These are phyloP conservation scores for Allantophomopsis lycopodina DNA, from an alignment of 2,329 filamentous ascomycete species.

Conservation along the genomic window DNA sequence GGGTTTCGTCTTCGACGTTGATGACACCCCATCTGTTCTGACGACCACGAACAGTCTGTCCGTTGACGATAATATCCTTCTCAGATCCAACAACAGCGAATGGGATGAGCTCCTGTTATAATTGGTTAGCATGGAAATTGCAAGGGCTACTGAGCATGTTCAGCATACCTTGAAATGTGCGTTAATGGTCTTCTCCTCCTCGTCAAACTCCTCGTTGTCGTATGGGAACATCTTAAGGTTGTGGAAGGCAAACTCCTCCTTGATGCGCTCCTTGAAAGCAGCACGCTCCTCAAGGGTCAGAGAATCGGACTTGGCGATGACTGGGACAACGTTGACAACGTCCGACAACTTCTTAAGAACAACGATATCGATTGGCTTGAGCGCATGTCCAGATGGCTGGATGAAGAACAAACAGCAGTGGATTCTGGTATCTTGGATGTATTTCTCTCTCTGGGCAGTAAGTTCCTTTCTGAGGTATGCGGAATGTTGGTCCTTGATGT, in stretches of 20 bases:
- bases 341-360: constrained; percentile 99
- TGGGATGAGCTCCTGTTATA: constrained; percentile 67
- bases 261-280: constrained; percentile 97
- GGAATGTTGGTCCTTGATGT: constrained; percentile 99
- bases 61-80: constrained; percentile 93
- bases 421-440: constrained; percentile 98
- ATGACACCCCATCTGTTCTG: constrained; percentile 99
- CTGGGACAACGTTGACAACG: constrained; percentile 96
- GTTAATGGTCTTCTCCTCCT: constrained; percentile 89
- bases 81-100: constrained; percentile 98
- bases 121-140: constrained; percentile 21
- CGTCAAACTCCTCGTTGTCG: constrained; percentile 97
- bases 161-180: constrained; percentile 83
- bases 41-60: constrained; percentile 91
- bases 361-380: constrained; percentile 99
- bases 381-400: constrained; percentile 90
- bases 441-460: constrained; percentile 95
- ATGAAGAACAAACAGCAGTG: constrained; percentile 99
- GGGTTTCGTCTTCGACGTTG: constrained; percentile 98
- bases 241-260: constrained; percentile 99
- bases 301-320: constrained; percentile 96
- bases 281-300: constrained; percentile 90
- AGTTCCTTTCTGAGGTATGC: constrained; percentile 99
- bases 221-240: constrained; percentile 99
- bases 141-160: not conserved